Base-by-base conservation (phyloP, 345 rosid species). In the Pelargonium nanum region DNA sequence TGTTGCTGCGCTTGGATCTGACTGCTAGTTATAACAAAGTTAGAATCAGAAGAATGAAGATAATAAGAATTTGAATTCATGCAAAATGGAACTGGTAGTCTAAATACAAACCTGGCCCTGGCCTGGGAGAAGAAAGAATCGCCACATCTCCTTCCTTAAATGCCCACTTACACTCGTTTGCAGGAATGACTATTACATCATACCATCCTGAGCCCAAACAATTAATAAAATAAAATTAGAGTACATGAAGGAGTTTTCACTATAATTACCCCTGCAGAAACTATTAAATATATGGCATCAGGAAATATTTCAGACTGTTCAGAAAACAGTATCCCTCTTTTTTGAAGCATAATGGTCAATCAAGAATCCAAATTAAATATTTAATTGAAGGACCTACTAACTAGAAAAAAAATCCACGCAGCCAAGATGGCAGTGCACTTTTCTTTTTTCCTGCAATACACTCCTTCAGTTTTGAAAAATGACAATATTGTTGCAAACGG, bases 141-240 rank as follows among this genome's bases (percentile, higher is more conserved):
- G 92, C 96, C 75, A 94, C 99, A 68, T 94, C 99, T 52, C 99
- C 99, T 83, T 94, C 99, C 82, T 94, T 94, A 67, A 94, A 90
- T 60, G 77, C 64, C 99, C 97, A 94, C 75, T 86, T 94, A 78
- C 83, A 86, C 25, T 90, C 99, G 44, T 72, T 80, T 56, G 71
- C 71, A 26, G 97, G 86, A 67, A 79, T 79, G 56, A 90, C 86
- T 59, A 85, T 74, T 59, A 81, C 96, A 80, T 94, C 99, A 63
- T 84, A 94, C 99, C 99, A 94, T 63, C 99, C 99, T 94, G 63
- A 57, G 56, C 66, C 53, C 62, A 24, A 71, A 66, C 61, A 57
- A 53, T 32, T 17, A 40, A 40, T 40, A 12, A 8, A 28, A 7
- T 7, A 28, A 40, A 40, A n/a, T n/a, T n/a, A n/a, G n/a, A n/a